phyloP scores from a whole-genome alignment of 2,329 filamentous ascomycete genomes.

The Colletotrichum falcatum region DNA sequence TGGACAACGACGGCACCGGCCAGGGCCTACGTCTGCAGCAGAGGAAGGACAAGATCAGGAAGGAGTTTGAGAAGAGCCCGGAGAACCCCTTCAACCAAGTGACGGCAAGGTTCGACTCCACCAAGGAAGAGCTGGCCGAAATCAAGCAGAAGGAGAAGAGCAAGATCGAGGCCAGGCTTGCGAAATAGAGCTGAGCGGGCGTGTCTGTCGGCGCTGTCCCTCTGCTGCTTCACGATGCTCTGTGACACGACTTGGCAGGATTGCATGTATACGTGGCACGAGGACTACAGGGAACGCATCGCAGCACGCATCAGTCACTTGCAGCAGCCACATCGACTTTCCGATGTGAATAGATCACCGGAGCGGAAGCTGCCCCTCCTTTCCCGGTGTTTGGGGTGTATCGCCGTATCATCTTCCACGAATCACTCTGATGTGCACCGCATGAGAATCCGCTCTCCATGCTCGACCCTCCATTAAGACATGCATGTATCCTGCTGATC shows the following conservation, averaged over 20 bases:
- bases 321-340: constrained; percentile 18
- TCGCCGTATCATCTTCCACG: background rate
- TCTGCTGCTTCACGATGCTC: background rate
- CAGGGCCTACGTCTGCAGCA: constrained; percentile 84
- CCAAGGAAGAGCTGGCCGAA: constrained; percentile 78
- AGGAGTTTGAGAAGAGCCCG: constrained; percentile 94
- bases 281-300: constrained; percentile 2
- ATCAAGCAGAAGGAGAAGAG: constrained; percentile 74
- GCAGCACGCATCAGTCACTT: constrained; percentile 22
- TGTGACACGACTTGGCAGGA: background rate
- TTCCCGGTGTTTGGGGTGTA: constrained; percentile 1
- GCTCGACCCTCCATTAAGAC: background rate
- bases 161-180: constrained; percentile 81
- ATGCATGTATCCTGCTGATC: background rate
- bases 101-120: constrained; percentile 79
- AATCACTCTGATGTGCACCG: constrained; percentile 7
- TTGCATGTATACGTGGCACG: constrained; percentile 8
- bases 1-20: constrained; percentile 81
- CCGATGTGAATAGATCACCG: constrained; percentile 27
- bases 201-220: background rate
- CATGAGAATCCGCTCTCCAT: background rate
- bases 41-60: constrained; percentile 83
- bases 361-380: constrained; percentile 10
- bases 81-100: constrained; percentile 97
- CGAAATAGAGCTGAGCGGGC: constrained; percentile 44